Conservation (phyloP, 2,329 filamentous ascomycete species). For the Ascocoryne sarcoides region DNA sequence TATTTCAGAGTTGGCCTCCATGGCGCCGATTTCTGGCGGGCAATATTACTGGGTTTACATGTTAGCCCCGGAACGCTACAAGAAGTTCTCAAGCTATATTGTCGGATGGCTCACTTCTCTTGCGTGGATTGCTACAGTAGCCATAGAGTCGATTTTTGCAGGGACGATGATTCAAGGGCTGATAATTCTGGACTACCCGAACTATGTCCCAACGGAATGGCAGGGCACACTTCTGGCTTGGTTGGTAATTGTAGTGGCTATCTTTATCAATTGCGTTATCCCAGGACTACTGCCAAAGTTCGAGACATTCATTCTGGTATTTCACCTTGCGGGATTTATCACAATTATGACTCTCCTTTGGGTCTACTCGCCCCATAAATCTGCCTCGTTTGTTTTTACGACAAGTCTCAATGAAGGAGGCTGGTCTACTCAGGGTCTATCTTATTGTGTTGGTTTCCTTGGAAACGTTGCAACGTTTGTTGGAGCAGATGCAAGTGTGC, state of each 20-base stretch:
- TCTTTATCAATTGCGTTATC: conserved; percentile 43
- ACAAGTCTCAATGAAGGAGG: conserved; percentile 35
- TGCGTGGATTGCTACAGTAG: conserved; percentile 1
- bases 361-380: conserved; percentile 25
- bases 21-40: conserved; percentile 37
- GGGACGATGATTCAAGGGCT: conserved; percentile 25
- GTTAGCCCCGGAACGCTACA: conserved; percentile 39
- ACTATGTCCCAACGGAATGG: conserved; percentile 35
- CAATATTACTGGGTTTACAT: conserved; percentile 52
- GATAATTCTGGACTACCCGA: conserved; percentile 33
- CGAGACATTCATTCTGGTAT: conserved; percentile 39
- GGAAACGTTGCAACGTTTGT: conserved; percentile 32
- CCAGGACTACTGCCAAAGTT: conserved; percentile 38
- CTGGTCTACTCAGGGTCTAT: conserved; percentile 36
- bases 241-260: conserved; percentile 37
- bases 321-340: conserved; percentile 35
- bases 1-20: conserved; percentile 35
- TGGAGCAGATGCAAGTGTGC: conserved; percentile 32
- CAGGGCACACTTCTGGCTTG: conserved; percentile 42
- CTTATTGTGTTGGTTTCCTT: conserved; percentile 38
- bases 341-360: conserved; percentile 26
- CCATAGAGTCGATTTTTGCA: conserved; percentile 3
- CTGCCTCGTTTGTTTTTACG: conserved; percentile 32
- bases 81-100: conserved; percentile 34
- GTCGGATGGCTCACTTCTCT: conserved; percentile 25